Conservation (phyloP, 306 rosid species). For the Rosa persica region DNA sequence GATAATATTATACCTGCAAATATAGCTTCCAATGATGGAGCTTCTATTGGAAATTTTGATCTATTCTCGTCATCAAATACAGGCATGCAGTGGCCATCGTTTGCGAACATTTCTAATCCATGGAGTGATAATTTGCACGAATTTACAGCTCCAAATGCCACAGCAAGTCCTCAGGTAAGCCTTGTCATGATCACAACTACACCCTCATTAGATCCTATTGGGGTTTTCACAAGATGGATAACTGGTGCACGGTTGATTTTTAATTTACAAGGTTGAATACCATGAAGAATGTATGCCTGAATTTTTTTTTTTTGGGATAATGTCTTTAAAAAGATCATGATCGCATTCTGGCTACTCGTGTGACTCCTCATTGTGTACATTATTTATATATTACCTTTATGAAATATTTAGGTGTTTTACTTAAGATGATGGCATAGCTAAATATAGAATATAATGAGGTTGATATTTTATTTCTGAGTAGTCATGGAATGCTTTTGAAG, state of each 20-base stretch:
- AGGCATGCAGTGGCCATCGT: slow-evolving; percentile 47
- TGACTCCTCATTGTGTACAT: neutral
- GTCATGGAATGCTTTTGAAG: slow-evolving; percentile 82
- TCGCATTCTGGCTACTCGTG: neutral
- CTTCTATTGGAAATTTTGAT: slow-evolving; percentile 44
- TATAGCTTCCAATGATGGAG: slow-evolving; percentile 29
- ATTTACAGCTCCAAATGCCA: slow-evolving; percentile 32
- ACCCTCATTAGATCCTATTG: neutral
- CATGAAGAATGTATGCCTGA: neutral
- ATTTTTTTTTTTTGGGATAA: neutral
- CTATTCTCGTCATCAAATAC: slow-evolving; percentile 37
- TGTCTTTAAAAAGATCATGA: neutral
- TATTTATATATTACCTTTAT: neutral
- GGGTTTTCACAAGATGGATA: slow-evolving; percentile 8
- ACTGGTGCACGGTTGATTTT: slow-evolving; percentile 11
- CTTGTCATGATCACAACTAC: neutral
- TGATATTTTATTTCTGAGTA: slow-evolving; percentile 40
- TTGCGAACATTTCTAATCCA: slow-evolving; percentile 31
- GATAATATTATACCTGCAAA: slow-evolving; percentile 31
- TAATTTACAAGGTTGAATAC: slow-evolving; percentile 3
- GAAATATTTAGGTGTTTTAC: neutral
- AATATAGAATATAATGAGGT: slow-evolving; percentile 29
- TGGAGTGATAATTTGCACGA: slow-evolving; percentile 41
- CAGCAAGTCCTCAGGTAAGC: slow-evolving; percentile 48
- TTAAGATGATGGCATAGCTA: slow-evolving; percentile 2